Evolutionary conservation across 2,329 filamentous ascomycete species (phyloP).

Genomic region (Aspergillus aculeatinus): DNA sequence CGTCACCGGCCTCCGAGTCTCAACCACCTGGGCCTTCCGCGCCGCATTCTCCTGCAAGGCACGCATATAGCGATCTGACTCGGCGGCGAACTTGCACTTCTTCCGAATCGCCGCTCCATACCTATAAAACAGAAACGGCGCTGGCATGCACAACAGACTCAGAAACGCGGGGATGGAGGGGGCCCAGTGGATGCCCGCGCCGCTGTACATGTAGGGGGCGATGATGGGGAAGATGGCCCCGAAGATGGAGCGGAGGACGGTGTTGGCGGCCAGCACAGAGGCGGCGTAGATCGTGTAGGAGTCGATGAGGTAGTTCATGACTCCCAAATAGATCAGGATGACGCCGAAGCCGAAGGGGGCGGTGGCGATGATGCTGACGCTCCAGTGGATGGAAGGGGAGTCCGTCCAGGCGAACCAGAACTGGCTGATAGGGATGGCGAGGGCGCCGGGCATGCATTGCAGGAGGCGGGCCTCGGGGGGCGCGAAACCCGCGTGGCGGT

Average conservation of each 20-base stretch:
- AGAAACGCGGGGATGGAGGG: not conserved
- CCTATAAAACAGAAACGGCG: slow-evolving; percentile 2
- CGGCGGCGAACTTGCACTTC: not conserved
- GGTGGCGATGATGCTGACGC: slow-evolving; percentile 1
- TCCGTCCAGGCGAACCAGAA: slow-evolving; percentile 8
- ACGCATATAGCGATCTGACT: slow-evolving; percentile 2
- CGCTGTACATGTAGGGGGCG: not conserved
- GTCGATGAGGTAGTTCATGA: slow-evolving; percentile 6
- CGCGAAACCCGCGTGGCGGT: not conserved
- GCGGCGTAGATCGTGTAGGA: slow-evolving; percentile 7
- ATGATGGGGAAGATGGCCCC: slow-evolving; percentile 1
- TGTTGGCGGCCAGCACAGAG: slow-evolving; percentile 4
- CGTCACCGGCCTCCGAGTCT: not conserved
- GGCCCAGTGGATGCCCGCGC: slow-evolving; percentile 3
- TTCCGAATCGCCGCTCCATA: not conserved
- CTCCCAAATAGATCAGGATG: not conserved
- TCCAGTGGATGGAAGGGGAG: not conserved
- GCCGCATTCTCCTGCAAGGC: slow-evolving; percentile 1
- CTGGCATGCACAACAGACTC: slow-evolving; percentile 3
- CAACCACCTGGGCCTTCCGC: not conserved
- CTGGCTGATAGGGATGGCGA: slow-evolving; percentile 4
- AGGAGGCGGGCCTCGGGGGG: not conserved
- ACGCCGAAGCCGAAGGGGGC: slow-evolving; percentile 4
- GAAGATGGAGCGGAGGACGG: not conserved
- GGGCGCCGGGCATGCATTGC: slow-evolving; percentile 1